Evolutionary conservation across 345 rosid genomes (phyloP).

Genomic region (Nephelium lappaceum): DNA sequence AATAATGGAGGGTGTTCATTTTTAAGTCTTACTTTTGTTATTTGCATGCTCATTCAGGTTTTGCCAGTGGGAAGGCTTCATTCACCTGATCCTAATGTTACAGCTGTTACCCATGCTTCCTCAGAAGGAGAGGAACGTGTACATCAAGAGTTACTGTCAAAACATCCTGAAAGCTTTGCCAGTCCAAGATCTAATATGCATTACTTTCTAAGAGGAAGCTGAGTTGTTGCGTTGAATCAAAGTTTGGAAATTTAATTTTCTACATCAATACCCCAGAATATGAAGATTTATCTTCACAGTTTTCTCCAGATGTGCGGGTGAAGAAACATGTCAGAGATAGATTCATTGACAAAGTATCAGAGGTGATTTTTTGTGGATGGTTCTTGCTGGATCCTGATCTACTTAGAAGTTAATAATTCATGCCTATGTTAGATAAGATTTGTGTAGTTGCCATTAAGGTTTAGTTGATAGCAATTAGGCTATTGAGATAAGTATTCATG

Average conservation of each 20-base stretch:
- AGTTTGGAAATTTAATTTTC: not conserved
- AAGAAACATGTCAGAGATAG: slow-evolving; percentile 13
- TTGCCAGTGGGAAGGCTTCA: slow-evolving; percentile 18
- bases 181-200: slow-evolving; percentile 15
- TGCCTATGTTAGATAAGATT: not conserved
- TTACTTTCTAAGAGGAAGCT: slow-evolving; percentile 26
- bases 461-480: not conserved
- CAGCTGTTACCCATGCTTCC: slow-evolving; percentile 17
- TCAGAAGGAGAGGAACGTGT: slow-evolving; percentile 16
- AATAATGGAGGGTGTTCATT: not conserved
- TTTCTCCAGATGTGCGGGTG: not conserved
- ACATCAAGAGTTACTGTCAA: slow-evolving; percentile 9
- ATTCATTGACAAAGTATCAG: not conserved
- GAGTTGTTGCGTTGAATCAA: slow-evolving; percentile 10
- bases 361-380: not conserved
- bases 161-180: slow-evolving; percentile 17
- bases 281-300: not conserved
- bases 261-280: not conserved
- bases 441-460: slow-evolving; percentile 1
- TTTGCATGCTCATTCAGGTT: slow-evolving; percentile 32
- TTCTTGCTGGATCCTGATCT: not conserved
- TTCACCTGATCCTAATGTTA: slow-evolving; percentile 8
- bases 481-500: slow-evolving; percentile 4
- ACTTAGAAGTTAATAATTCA: slow-evolving; percentile 7
- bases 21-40: slow-evolving; percentile 1